Evolutionary conservation across 345 rosid species (phyloP), one percentile per base, ranked within the genome.

Genomic region (Turnera subulata): DNA sequence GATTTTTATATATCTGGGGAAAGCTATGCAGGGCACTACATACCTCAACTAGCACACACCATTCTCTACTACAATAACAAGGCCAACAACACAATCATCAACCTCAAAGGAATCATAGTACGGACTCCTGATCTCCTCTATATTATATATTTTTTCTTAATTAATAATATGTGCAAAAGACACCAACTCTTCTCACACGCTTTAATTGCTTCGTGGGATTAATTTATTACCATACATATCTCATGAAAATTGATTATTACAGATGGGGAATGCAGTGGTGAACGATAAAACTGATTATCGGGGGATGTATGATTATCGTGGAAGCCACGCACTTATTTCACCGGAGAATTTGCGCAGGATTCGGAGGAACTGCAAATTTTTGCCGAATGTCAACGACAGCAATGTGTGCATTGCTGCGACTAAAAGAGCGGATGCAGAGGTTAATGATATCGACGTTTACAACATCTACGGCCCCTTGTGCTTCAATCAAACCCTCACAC

Each of bases 251-350:
- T 35, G 39, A 35, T 35, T 48, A n/a, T 47, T 62, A 59, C 82
- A 89, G 86, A 86, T 89, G 12, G 98, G 98, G 26, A 89, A 92
- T 66, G 89, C 95, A 0, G 95, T 76, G 67, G 83, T 86, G 58
- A 76, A 89, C 52, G 85, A 80, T 49, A 85, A 82, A 61, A 84
- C 91, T 0, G 96, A 89, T 62, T 22, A 1, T 9, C 68, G 46
- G 58, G 98, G 93, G 56, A 86, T 84, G 86, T 86, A 80, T 38
- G 89, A 82, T 18, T 92, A 65, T 65, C 68, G 77, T 13, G 80
- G 53, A 42, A 76, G 71, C 33, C 97, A 89, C 45, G 93, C 89
- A 2, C n/a, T 89, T 60, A 77, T 80, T 58, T 84, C 97, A 0
- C 75, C 78, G 7, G 81, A 76, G 50, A 21, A 61, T 8, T 52